phyloP scores from a whole-genome alignment of 2,329 filamentous ascomycete species.

The Xylaria polymorpha region DNA sequence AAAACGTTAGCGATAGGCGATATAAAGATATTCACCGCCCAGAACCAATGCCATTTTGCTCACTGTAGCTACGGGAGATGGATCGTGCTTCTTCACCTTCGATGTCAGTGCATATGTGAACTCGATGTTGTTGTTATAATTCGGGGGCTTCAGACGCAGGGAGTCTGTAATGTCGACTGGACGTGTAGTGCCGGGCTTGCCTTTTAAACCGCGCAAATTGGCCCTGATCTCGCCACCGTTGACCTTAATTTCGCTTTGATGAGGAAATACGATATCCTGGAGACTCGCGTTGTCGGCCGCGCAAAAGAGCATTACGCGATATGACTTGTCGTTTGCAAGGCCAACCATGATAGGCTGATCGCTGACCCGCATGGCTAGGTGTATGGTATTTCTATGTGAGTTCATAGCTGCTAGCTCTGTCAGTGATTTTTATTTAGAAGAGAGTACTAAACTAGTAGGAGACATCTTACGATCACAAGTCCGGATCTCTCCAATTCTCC shows the following conservation, averaged over 20 bases:
- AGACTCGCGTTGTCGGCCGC: conserved; percentile 70
- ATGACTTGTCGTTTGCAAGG: conserved; percentile 68
- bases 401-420: conserved; percentile 62
- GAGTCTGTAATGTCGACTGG: conserved; percentile 89
- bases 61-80: conserved; percentile 43
- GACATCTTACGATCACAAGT: conserved; percentile 76
- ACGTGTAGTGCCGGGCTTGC: conserved; percentile 92
- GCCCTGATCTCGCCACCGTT: conserved; percentile 89
- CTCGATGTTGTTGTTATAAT: conserved; percentile 80
- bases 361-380: conserved; percentile 60
- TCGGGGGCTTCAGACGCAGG: conserved; percentile 73
- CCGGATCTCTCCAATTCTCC: conserved; percentile 71
- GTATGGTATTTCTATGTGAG: conserved; percentile 63
- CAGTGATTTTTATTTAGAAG: conserved; percentile 20
- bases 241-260: conserved; percentile 91
- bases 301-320: conserved; percentile 86
- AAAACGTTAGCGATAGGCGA: conserved; percentile 38
- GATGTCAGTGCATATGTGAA: conserved; percentile 93
- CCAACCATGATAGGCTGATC: conserved; percentile 64
- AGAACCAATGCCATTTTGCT: conserved; percentile 42
- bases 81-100: conserved; percentile 70
- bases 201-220: conserved; percentile 95
- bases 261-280: conserved; percentile 88
- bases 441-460: background rate
- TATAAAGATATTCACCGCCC: conserved; percentile 34